Evolutionary conservation across 352 stramenopile genomes (phyloP).

Genomic region (Phytophthora uliginosa): DNA sequence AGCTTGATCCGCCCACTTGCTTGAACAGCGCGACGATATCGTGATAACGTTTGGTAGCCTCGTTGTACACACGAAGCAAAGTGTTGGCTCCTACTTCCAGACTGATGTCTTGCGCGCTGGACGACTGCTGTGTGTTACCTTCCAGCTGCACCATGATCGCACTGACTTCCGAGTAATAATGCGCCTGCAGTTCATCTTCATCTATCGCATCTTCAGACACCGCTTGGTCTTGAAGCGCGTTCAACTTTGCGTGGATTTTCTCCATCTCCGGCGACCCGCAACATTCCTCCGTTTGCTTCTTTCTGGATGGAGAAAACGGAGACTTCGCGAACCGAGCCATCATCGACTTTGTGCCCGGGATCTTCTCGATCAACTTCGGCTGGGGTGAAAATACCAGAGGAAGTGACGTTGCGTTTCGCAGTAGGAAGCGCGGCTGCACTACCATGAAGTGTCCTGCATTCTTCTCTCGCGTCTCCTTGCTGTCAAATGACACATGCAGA

Average conservation of each 20-base stretch:
- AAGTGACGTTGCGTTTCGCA: conserved; percentile 69
- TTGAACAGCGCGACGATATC: conserved; percentile 82
- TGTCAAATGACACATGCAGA: conserved; percentile 71
- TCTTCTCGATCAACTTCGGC: conserved; percentile 57
- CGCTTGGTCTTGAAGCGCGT: conserved; percentile 50
- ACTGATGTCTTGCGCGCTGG: conserved; percentile 67
- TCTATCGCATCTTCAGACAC: conserved; percentile 44
- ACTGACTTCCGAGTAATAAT: conserved; percentile 80
- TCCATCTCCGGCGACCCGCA: conserved; percentile 74
- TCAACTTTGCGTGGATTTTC: conserved; percentile 80
- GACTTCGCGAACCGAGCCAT: conserved; percentile 53
- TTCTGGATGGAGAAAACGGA: conserved; percentile 49
- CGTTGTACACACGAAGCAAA: conserved; percentile 77
- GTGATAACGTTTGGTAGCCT: conserved; percentile 76
- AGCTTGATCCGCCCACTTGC: conserved; percentile 65
- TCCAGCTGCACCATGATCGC: conserved; percentile 74
- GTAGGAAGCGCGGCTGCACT: conserved; percentile 73
- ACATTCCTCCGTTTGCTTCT: conserved; percentile 56
- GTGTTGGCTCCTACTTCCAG: conserved; percentile 75
- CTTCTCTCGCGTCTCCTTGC: conserved; percentile 50
- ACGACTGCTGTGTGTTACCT: conserved; percentile 61
- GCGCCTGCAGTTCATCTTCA: conserved; percentile 58
- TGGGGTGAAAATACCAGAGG: conserved; percentile 65
- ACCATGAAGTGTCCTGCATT: conserved; percentile 66
- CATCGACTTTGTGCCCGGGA: conserved; percentile 72